phyloP scores from a whole-genome alignment of 139 green algal species.

The Picochlorum sp. region DNA sequence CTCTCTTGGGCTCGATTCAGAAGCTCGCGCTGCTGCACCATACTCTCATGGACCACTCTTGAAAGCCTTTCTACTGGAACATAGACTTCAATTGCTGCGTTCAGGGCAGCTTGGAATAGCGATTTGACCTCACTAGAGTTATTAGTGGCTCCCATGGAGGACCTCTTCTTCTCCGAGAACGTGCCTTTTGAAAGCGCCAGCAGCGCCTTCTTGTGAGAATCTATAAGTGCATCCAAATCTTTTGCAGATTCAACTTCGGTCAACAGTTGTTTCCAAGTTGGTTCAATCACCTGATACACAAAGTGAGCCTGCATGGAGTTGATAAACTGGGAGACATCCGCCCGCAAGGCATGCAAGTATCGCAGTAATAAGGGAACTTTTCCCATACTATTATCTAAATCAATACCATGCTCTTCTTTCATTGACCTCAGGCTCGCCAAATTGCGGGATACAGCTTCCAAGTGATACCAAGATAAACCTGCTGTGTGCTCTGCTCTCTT shows the following conservation, averaged over 20 bases:
- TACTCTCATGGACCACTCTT: constrained; percentile 16
- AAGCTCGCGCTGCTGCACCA: constrained; percentile 7
- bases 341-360: constrained; percentile 52
- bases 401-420: constrained; percentile 10
- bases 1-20: constrained; percentile 13
- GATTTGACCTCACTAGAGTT: constrained; percentile 16
- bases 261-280: constrained; percentile 43
- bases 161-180: constrained; percentile 17
- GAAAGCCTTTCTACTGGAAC: not conserved
- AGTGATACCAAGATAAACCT: constrained; percentile 46
- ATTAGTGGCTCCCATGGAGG: not conserved
- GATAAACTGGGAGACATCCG: constrained; percentile 80
- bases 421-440: constrained; percentile 7
- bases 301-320: constrained; percentile 91
- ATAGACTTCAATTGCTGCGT: constrained; percentile 24
- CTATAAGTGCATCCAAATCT: constrained; percentile 75
- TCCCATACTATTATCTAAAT: constrained; percentile 2
- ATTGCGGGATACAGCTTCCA: constrained; percentile 45
- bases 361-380: constrained; percentile 33
- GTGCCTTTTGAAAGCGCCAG: constrained; percentile 4
- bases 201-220: constrained; percentile 61
- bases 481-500: constrained; percentile 74
- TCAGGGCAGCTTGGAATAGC: constrained; percentile 23
- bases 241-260: constrained; percentile 19
- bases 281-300: constrained; percentile 77